Evolutionary conservation across 306 rosid genomes (phyloP).

Genomic region (Castanea sativa): DNA sequence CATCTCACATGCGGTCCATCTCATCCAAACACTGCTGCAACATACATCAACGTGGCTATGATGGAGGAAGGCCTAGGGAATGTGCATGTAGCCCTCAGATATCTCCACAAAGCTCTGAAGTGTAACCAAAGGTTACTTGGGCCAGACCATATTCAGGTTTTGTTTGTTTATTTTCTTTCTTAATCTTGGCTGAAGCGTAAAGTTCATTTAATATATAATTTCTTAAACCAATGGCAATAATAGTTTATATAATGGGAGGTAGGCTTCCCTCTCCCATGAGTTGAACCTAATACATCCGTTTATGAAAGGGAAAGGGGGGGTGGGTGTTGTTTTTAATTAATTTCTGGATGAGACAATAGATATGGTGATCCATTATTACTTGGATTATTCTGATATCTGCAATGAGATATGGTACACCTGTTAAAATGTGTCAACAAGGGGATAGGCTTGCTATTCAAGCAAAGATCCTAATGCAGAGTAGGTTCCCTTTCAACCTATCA

Average conservation of each 20-base stretch:
- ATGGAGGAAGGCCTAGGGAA: conserved; percentile 99
- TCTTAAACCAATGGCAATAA: neutral
- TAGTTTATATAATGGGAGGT: neutral
- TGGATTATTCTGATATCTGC: neutral
- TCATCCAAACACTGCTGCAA: conserved; percentile 99
- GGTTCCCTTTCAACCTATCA: neutral
- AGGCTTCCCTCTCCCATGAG: neutral
- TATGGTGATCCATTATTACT: neutral
- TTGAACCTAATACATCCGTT: no score
- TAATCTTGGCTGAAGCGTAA: conserved; percentile 6
- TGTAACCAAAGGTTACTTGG: conserved; percentile 95
- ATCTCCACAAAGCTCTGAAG: conserved; percentile 96
- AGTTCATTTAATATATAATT: neutral
- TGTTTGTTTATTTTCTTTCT: conserved; percentile 23
- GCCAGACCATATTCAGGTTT: conserved; percentile 96
- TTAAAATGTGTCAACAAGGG: neutral
- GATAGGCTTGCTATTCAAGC: neutral
- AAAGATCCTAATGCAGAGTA: neutral
- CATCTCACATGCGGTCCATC: conserved; percentile 98
- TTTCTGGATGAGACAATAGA: no score
- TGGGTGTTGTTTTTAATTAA: neutral
- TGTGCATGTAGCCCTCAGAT: conserved; percentile 95
- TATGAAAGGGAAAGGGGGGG: no score
- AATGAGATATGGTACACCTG: neutral
- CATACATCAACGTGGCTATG: conserved; percentile 99